phyloP scores from a whole-genome alignment of 306 rosid genomes.

The Biancaea sappan region DNA sequence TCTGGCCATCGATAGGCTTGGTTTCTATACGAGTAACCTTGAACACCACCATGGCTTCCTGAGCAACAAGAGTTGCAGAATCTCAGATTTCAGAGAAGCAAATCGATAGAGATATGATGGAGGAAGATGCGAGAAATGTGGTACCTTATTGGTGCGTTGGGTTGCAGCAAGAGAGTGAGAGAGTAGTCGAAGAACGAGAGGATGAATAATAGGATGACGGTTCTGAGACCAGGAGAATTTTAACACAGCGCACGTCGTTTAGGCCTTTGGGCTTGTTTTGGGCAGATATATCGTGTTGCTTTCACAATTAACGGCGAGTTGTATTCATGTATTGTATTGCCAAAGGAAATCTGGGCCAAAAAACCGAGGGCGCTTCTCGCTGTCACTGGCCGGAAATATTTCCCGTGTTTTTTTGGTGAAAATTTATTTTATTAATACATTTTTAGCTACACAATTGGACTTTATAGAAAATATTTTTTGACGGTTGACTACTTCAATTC shows the following conservation, averaged over 20 bases:
- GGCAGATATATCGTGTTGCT: neutral
- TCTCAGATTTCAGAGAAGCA: conserved; percentile 18
- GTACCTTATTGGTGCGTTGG: conserved; percentile 20
- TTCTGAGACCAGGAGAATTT: conserved; percentile 32
- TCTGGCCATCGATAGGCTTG: conserved; percentile 90
- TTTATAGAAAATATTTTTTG: too few species aligned
- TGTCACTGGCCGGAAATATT: neutral
- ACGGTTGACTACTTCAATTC: too few species aligned
- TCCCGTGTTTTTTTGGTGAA: neutral
- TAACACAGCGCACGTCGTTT: neutral
- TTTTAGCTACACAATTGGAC: too few species aligned
- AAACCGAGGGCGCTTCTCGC: neutral
- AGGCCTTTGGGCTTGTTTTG: neutral
- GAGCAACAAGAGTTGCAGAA: conserved; percentile 18
- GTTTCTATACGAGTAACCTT: conserved; percentile 58
- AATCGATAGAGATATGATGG: neutral
- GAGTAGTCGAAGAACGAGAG: neutral
- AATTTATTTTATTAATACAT: too few species aligned
- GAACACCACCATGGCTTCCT: conserved; percentile 64
- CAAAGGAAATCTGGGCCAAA: neutral
- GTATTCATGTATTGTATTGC: too few species aligned
- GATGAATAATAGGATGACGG: conserved; percentile 13
- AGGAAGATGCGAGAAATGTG: conserved; percentile 18
- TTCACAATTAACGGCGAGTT: neutral
- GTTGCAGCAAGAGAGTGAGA: neutral